Base-by-base conservation (phyloP, 768 basidiomycete species). In the Coprinellus aureogranulatus region DNA sequence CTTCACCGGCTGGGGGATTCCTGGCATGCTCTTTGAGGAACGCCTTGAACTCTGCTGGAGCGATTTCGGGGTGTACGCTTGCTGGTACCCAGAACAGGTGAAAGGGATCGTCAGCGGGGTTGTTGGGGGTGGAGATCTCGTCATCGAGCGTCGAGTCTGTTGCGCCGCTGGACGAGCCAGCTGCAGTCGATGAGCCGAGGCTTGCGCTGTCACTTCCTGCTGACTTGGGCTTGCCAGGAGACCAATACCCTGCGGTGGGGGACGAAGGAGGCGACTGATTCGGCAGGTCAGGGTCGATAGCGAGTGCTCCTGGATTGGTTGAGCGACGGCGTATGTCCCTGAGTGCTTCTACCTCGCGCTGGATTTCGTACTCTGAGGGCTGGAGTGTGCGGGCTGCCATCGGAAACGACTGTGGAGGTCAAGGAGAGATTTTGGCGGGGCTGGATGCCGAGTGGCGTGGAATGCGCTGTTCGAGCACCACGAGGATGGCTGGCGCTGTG, bases 1-100 rank as follows among this genome's bases (percentile, higher is more conserved):
- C 83, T 60, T 84, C 86, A 26, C 78, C 71, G 37, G 82, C 71
- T 12, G 84, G 77, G 45, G 81, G 80, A 8, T 81, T 72, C 59
- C 87, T 83, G 11, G 94, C 83, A 74, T 98, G 97, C 65, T 96
- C 92, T 70, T 94, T 91, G 64, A 99, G 84, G 70, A 99, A 98
- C 11, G 87, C 89, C 52, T 92, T 85, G 72, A 99, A 99, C 72
- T 98, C 94, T 47, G 87, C 89, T 23, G 97, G 97, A 0, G 95
- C 96, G 67, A 99, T 91, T 77, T 99, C 97, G 28, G 97, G 97
- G 70, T 98, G 97, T 34, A 98, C 79, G 57, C 89, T 85, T 16
- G 97, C 97, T 53, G 97, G 97, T 27, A 99, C 94, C 97, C 97
- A 99, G 80, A 98, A 98, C 62, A 98, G 84, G 72, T 93, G 90